These are phyloP conservation scores for Phlebiopsis gigantea DNA, from an alignment of 768 basidiomycete species.

Conservation along the genomic window DNA sequence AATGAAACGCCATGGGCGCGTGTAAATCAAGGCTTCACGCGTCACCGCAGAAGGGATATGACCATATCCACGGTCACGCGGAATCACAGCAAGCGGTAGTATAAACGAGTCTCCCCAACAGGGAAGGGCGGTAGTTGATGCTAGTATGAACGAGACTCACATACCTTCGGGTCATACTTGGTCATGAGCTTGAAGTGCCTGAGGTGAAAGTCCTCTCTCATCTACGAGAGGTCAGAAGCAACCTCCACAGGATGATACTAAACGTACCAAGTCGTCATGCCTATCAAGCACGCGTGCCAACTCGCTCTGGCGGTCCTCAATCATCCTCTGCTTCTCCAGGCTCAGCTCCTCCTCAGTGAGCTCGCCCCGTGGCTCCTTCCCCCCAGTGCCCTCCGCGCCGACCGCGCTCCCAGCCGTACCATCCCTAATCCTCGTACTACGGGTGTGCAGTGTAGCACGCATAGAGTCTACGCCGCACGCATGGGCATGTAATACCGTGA, in stretches of 20 bases:
- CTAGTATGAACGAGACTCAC: constrained; percentile 16
- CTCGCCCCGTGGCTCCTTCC: background rate
- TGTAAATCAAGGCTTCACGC: too few relatives aligned
- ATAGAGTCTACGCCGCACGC: constrained; percentile 1
- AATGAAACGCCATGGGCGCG: too few relatives aligned
- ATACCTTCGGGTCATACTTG: constrained; percentile 69
- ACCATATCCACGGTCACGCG: background rate
- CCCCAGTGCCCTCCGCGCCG: background rate
- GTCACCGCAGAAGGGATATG: too few relatives aligned
- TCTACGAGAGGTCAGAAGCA: constrained; percentile 32
- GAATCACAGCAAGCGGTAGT: background rate
- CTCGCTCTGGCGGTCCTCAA: constrained; percentile 55
- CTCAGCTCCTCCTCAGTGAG: constrained; percentile 21
- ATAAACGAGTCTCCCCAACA: background rate
- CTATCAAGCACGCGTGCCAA: constrained; percentile 53
- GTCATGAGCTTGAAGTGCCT: constrained; percentile 75
- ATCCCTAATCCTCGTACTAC: background rate
- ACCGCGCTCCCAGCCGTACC: background rate
- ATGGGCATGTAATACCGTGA: constrained; percentile 11
- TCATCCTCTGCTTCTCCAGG: constrained; percentile 37
- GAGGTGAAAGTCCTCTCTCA: constrained; percentile 87
- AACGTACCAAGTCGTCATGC: constrained; percentile 71
- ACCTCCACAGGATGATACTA: background rate
- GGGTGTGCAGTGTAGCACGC: constrained; percentile 2
- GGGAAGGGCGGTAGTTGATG: background rate